Conservation (phyloP, 1,284 basidiomycete species). For the Blastosporella zonata region DNA sequence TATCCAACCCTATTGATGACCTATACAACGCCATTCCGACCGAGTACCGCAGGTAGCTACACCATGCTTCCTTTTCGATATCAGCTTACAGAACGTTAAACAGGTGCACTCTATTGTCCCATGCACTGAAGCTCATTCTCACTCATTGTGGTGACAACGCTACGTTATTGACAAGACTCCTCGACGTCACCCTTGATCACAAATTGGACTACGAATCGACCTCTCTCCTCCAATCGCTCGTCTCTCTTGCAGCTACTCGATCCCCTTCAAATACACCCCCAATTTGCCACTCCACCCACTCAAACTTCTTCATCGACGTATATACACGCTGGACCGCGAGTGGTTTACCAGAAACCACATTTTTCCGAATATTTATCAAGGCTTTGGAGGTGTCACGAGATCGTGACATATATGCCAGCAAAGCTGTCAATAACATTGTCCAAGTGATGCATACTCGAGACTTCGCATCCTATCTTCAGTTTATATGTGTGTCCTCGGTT, state of each 20-base stretch:
- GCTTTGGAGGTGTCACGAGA: slow-evolving; percentile 16
- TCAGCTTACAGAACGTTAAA: not conserved
- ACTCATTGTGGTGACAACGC: slow-evolving; percentile 41
- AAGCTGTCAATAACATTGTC: slow-evolving; percentile 24
- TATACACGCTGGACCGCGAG: slow-evolving; percentile 24
- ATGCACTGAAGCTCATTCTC: slow-evolving; percentile 48
- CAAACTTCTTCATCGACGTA: slow-evolving; percentile 31
- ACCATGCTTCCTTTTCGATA: not conserved
- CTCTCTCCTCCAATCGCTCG: slow-evolving; percentile 26
- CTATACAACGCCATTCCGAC: slow-evolving; percentile 50
- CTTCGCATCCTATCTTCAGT: slow-evolving; percentile 19
- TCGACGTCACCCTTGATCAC: slow-evolving; percentile 44
- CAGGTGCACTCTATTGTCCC: slow-evolving; percentile 48
- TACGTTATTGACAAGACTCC: slow-evolving; percentile 43
- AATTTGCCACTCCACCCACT: slow-evolving; percentile 42
- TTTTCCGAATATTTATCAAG: slow-evolving; percentile 20
- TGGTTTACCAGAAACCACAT: slow-evolving; percentile 16
- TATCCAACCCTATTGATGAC: slow-evolving; percentile 33
- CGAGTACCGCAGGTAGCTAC: slow-evolving; percentile 43
- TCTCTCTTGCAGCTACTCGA: slow-evolving; percentile 25
- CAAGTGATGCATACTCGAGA: slow-evolving; percentile 19
- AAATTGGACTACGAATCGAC: slow-evolving; percentile 41
- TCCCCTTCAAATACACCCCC: slow-evolving; percentile 23
- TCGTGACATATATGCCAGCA: slow-evolving; percentile 24
- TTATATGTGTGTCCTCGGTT: slow-evolving; percentile 9